These are phyloP conservation scores for Rickenella mellea DNA, from an alignment of 768 basidiomycete genomes.

Conservation along the genomic window DNA sequence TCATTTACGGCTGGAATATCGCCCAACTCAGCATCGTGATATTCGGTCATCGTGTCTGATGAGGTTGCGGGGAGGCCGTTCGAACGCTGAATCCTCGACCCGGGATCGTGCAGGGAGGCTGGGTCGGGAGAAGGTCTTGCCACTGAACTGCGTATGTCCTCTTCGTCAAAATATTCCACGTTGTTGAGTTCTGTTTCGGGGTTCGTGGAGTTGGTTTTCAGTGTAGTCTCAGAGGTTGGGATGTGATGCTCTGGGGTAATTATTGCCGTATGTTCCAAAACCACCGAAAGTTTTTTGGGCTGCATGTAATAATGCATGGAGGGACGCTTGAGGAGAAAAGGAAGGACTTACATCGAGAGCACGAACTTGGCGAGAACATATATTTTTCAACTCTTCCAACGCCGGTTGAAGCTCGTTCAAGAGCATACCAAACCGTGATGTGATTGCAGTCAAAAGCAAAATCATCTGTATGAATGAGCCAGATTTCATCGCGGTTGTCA, in stretches of 20 bases:
- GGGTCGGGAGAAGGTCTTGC: neutral
- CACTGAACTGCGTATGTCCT: constrained; percentile 11
- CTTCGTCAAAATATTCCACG: constrained; percentile 9
- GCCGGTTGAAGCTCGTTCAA: constrained; percentile 33
- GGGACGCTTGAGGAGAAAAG: neutral
- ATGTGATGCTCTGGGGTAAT: no score
- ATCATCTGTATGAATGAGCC: constrained; percentile 66
- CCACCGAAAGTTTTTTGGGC: constrained; percentile 1
- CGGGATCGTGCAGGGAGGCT: no score
- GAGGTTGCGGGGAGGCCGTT: no score
- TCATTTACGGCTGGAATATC: neutral
- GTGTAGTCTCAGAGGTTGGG: no score
- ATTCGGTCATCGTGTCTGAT: no score
- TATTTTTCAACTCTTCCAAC: constrained; percentile 19
- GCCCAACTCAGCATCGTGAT: constrained; percentile 1
- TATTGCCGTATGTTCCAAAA: no score
- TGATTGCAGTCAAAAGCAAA: constrained; percentile 51
- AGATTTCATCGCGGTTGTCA: constrained; percentile 55
- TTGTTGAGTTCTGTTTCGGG: no score
- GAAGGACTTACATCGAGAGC: constrained; percentile 23
- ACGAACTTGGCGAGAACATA: constrained; percentile 18
- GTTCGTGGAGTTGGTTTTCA: no score
- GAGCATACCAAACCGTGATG: constrained; percentile 45
- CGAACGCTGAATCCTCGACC: no score
- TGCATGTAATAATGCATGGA: neutral